Conservation (phyloP, 129 eudicot species). For the Rutidosis leptorrhynchoides region DNA sequence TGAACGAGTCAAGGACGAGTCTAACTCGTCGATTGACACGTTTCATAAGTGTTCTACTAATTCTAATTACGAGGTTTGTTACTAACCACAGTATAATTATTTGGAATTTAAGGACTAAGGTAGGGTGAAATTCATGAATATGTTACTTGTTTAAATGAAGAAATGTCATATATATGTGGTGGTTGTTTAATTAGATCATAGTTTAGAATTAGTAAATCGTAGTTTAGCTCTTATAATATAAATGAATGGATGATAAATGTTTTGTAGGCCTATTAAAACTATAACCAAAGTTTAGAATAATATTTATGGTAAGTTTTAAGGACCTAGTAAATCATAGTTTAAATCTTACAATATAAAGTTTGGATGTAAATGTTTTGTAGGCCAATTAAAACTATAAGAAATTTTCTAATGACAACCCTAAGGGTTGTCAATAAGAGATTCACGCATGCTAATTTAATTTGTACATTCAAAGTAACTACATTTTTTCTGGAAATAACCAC, state of each 20-base stretch:
- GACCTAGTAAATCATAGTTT: no score
- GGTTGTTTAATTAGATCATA: no score
- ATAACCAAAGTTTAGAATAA: no score
- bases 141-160: neutral
- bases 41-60: neutral
- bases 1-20: constrained; percentile 29
- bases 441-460: no score
- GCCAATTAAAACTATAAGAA: no score
- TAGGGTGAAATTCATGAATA: neutral
- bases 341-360: neutral
- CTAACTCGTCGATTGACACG: constrained; percentile 11
- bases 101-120: neutral
- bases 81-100: neutral
- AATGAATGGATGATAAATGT: neutral
- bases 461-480: no score
- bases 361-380: neutral
- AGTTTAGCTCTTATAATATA: neutral
- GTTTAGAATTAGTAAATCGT: no score
- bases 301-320: no score
- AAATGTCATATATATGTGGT: neutral
- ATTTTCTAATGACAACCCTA: no score
- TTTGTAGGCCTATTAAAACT: no score
- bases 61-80: constrained; percentile 25
- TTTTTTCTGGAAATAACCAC: no score
- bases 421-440: no score